Base-by-base conservation (phyloP, 2,329 filamentous ascomycete genomes). In the Xylaria sp. region DNA sequence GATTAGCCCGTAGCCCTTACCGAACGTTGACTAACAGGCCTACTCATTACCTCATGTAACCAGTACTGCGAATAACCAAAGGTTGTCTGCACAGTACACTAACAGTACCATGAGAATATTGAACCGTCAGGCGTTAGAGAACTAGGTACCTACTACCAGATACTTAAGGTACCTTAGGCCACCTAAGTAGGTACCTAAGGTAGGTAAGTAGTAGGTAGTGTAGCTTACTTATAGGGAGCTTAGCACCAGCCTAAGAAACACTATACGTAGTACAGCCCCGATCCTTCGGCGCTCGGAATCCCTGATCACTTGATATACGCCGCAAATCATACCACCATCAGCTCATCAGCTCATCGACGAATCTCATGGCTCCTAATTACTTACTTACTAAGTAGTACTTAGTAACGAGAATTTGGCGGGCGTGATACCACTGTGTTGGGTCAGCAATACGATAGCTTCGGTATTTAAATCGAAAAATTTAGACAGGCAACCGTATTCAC, bases 301-400 rank as follows among this genome's bases (percentile, higher is more conserved):
- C 61, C 57, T 64, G 32, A 60, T 65, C 57, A 37, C 58, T 68
- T 65, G 65, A 68, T 64, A 25, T 10, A 8, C 42, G 35, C 62
- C 37, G 29, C 16, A 32, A 62, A 71, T 71, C 69, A 67, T 60
- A 42, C 69, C 69, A 71, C 63, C 44, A 67, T 71, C 69, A 67
- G 69, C 60, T 67, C 66, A 71, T 64, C 60, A 23, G 51, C 47
- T 71, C 66, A 71, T 54, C 55, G 13, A 42, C 53, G 37, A 65
- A 68, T 61, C 42, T 67, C 50, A 44, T 60, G 51, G 51, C 51
- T 62, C 35, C 35, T 40, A 44, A 63, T 51, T 44, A 35, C 35
- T 58, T 35, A 44, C n/a, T n/a, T n/a, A n/a, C n/a, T n/a, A n/a
- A n/a, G n/a, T n/a, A n/a, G n/a, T n/a, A n/a, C n/a, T n/a, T n/a